Base-by-base conservation (phyloP, 345 rosid genomes). In the Euphorbia peplus region DNA sequence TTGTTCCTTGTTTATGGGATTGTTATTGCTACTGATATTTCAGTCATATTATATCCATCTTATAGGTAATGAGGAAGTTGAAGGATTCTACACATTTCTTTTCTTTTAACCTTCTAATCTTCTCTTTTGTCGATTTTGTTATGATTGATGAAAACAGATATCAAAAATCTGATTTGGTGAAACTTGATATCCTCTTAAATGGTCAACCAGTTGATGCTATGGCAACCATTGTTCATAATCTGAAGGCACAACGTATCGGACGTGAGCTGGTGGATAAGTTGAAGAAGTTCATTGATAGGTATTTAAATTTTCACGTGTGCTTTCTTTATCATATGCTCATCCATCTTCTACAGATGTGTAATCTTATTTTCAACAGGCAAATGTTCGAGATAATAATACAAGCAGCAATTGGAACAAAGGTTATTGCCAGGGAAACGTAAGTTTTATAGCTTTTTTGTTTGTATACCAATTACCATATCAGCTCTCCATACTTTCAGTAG, bases 331-430 rank as follows among this genome's bases (percentile, higher is more conserved):
- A 5, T 60, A 70, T 58, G 58, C n/a, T n/a, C n/a, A n/a, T n/a
- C n/a, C n/a, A 66, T 39, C 8, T 42, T 69, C 63, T 44, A 18
- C 42, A 4, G 54, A 26, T 51, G 41, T 59, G 60, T 32, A 7
- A 29, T 69, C 44, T 59, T 15, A 65, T 62, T 82, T 72, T 75
- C 60, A 28, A 58, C 81, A 88, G 95, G 87, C 97, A 95, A 81
- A 95, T 95, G 99, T 95, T 95, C 68, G 97, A 95, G 88, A 90
- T 95, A 65, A 82, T 71, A 59, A 95, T 95, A 80, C 96, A 95
- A 86, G 97, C 99, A 75, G 95, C 99, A 58, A 83, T 95, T 55
- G 99, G 97, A 69, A 81, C 97, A 26, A 95, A 95, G 80, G 74
- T 95, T 75, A 70, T 95, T 78, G 96, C 99, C 47, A 87, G 99